Conservation (phyloP, 192 early-diverging fungal species). For the Entomortierella beljakovae region DNA sequence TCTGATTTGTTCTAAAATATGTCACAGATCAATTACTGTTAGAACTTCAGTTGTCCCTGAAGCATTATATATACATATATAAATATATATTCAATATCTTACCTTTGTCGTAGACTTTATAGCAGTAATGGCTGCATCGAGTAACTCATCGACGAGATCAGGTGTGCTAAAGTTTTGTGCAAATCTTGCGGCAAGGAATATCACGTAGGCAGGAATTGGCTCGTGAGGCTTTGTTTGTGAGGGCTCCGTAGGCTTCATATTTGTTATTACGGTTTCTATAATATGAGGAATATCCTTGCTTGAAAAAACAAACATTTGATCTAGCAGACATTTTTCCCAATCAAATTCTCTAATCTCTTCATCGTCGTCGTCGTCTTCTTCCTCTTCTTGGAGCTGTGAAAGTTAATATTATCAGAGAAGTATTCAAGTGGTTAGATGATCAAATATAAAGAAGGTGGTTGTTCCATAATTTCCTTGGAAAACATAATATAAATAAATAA, state of each 20-base stretch:
- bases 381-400: slow-evolving; percentile 1
- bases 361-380: slow-evolving; percentile 29
- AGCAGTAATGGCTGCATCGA: slow-evolving; percentile 66
- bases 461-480: not conserved
- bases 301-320: slow-evolving; percentile 97
- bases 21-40: not conserved
- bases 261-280: slow-evolving; percentile 73
- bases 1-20: slow-evolving; percentile 50
- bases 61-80: no score
- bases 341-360: slow-evolving; percentile 64
- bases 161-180: slow-evolving; percentile 81
- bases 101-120: slow-evolving; percentile 69
- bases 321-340: slow-evolving; percentile 83
- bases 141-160: slow-evolving; percentile 78
- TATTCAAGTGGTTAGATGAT: slow-evolving; percentile 1
- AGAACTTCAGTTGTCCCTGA: not conserved
- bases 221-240: slow-evolving; percentile 66
- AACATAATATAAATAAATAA: no score
- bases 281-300: slow-evolving; percentile 75
- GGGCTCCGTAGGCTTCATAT: slow-evolving; percentile 74
- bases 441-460: not conserved
- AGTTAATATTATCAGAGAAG: not conserved
- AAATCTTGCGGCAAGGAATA: slow-evolving; percentile 90
- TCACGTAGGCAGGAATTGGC: slow-evolving; percentile 84
- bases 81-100: not conserved